Evolutionary conservation across 306 rosid genomes (phyloP).

Genomic region (Trifolium dubium): DNA sequence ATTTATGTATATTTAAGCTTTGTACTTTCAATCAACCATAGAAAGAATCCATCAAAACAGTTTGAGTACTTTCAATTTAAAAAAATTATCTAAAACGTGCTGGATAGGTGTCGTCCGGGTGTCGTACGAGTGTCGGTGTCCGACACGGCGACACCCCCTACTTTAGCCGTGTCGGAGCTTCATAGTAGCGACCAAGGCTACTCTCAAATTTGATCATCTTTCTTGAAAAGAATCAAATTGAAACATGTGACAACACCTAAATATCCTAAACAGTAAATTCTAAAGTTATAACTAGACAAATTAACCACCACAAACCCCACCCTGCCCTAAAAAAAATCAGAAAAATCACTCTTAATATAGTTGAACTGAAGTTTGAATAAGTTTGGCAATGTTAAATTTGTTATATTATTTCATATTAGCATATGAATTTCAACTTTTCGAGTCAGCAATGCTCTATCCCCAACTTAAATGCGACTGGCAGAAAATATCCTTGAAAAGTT

Average conservation of each 20-base stretch:
- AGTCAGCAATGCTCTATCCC: constrained; percentile 7
- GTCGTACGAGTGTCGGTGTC: no score
- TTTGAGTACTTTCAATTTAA: no score
- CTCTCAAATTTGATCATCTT: no score
- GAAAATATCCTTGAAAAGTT: constrained; percentile 18
- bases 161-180: no score
- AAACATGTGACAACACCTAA: constrained; percentile 2
- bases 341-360: not conserved
- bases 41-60: no score
- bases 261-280: constrained; percentile 1
- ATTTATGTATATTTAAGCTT: no score
- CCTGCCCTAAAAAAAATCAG: not conserved
- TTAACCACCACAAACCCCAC: not conserved
- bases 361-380: constrained; percentile 9
- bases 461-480: constrained; percentile 5
- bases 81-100: no score
- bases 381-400: constrained; percentile 12
- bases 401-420: not conserved
- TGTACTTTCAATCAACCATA: no score
- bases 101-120: no score
- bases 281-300: not conserved
- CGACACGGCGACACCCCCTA: no score
- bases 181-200: no score
- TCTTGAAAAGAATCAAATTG: not conserved
- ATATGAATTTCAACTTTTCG: no score